phyloP scores from a whole-genome alignment of 805 yeast genomes.

The Candida lessepsii region DNA sequence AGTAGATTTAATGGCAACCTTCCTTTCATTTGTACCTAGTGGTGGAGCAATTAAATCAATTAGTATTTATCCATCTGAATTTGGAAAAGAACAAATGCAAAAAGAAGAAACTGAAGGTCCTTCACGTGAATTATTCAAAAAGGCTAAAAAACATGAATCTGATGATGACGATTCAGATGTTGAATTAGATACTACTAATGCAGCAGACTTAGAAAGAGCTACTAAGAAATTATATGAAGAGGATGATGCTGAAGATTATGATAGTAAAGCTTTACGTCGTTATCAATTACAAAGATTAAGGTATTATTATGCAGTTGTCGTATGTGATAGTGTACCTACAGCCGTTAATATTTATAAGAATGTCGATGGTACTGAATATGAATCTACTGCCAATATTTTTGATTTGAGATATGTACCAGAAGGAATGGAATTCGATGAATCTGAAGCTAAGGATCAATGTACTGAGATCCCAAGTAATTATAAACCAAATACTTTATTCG shows the following conservation, averaged over 20 bases:
- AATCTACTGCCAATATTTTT: constrained; percentile 90
- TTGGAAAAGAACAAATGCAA: constrained; percentile 88
- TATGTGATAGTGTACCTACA: constrained; percentile 71
- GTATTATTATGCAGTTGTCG: constrained; percentile 89
- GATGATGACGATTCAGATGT: constrained; percentile 35
- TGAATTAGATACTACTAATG: constrained; percentile 46
- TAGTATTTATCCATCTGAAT: constrained; percentile 81
- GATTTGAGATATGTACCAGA: constrained; percentile 93
- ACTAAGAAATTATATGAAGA: constrained; percentile 75
- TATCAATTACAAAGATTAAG: constrained; percentile 91
- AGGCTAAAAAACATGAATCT: constrained; percentile 33
- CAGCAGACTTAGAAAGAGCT: constrained; percentile 52
- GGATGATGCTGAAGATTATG: constrained; percentile 79
- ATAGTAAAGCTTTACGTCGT: constrained; percentile 76
- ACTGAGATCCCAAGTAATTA: constrained; percentile 70
- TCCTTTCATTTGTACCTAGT: constrained; percentile 83
- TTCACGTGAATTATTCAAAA: constrained; percentile 73
- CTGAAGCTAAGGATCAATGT: constrained; percentile 73
- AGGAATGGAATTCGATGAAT: constrained; percentile 79
- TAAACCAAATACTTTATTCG: constrained; percentile 70
- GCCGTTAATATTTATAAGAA: constrained; percentile 75
- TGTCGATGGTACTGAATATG: constrained; percentile 95
- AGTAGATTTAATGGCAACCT: constrained; percentile 84
- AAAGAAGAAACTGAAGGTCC: constrained; percentile 92
- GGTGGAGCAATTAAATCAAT: constrained; percentile 88